These are phyloP conservation scores for Ceratobasidium sp. DNA, from an alignment of 1,284 basidiomycete species.

Conservation along the genomic window DNA sequence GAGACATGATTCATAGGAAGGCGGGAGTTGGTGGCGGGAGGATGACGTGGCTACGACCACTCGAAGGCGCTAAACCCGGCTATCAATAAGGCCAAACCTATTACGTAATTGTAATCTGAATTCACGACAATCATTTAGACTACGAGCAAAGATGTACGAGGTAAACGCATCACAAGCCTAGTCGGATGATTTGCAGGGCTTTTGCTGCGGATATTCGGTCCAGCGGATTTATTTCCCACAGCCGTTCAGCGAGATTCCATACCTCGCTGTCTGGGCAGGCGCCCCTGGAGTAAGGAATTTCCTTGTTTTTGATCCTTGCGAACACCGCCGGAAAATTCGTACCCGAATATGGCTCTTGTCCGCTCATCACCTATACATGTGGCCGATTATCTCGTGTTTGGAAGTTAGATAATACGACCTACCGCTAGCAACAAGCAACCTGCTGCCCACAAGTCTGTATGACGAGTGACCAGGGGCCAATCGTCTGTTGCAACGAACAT, in stretches of 20 bases:
- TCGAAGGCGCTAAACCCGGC: neutral
- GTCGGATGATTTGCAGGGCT: neutral
- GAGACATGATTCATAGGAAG: slow-evolving; percentile 3
- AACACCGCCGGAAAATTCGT: slow-evolving; percentile 14
- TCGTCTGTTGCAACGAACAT: neutral
- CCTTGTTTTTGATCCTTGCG: neutral
- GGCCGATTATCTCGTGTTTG: neutral
- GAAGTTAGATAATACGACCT: neutral
- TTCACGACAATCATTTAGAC: neutral
- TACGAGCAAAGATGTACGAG: neutral
- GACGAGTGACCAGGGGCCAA: slow-evolving; percentile 5
- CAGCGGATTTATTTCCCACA: neutral
- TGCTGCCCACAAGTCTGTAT: slow-evolving; percentile 25
- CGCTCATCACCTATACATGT: neutral
- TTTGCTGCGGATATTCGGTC: slow-evolving; percentile 3
- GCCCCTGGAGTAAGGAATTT: slow-evolving; percentile 20
- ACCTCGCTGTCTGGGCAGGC: neutral
- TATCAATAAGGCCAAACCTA: too few species aligned
- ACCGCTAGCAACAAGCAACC: slow-evolving; percentile 16
- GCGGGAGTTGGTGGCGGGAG: neutral
- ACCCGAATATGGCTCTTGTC: slow-evolving; percentile 13
- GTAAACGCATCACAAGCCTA: too few species aligned
- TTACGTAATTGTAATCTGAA: too few species aligned
- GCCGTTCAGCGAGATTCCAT: slow-evolving; percentile 9
- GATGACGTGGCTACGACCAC: slow-evolving; percentile 37